These are phyloP conservation scores for Lachnellula occidentalis DNA, from an alignment of 2,329 filamentous ascomycete species.

Conservation along the genomic window DNA sequence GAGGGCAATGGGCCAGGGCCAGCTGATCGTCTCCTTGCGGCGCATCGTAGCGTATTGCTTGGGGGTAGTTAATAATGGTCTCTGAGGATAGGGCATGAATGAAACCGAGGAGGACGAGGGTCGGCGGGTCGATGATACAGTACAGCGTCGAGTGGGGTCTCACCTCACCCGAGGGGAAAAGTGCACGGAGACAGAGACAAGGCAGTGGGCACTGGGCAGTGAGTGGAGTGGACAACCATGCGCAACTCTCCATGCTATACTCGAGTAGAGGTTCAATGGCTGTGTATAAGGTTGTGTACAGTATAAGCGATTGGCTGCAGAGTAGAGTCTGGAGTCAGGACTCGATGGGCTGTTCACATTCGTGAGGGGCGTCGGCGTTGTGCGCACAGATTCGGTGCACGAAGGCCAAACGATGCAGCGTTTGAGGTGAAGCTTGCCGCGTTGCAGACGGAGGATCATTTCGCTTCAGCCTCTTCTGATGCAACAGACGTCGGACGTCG, in stretches of 20 bases:
- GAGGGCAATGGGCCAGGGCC: slow-evolving; percentile 1
- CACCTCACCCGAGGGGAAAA: too few relatives aligned
- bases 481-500: neutral
- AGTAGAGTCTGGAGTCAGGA: neutral
- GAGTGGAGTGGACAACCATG: neutral
- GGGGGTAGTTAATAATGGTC: neutral
- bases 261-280: neutral
- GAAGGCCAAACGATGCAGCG: neutral
- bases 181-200: neutral
- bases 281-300: neutral
- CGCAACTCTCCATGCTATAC: neutral
- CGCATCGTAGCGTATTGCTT: neutral
- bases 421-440: neutral
- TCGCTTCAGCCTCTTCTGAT: neutral
- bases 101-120: slow-evolving; percentile 10
- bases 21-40: neutral
- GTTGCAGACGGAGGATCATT: neutral
- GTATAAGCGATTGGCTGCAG: too few relatives aligned
- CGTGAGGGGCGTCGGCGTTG: neutral
- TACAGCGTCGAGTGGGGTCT: slow-evolving; percentile 9
- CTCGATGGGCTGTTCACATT: neutral
- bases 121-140: neutral
- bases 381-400: neutral
- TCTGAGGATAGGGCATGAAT: slow-evolving; percentile 11
- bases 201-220: too few relatives aligned